phyloP scores from a whole-genome alignment of 23 red algal genomes.

The Chondrus crispus region DNA sequence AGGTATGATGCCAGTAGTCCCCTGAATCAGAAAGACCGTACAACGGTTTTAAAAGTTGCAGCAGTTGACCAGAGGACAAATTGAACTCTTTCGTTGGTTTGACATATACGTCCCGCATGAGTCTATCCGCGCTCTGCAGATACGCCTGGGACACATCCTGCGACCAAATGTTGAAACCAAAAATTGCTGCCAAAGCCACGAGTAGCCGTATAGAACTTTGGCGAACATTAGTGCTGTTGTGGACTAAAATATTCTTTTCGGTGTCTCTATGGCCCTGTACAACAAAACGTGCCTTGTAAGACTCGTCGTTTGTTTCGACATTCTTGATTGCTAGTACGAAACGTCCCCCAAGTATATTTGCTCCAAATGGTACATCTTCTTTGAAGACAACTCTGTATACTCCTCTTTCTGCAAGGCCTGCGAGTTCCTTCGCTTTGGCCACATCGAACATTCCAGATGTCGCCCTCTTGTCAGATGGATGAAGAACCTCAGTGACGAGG shows the following conservation, averaged over 20 bases:
- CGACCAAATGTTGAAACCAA: slow-evolving; percentile 26
- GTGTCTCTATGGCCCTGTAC: neutral
- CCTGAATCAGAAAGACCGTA: neutral
- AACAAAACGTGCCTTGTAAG: neutral
- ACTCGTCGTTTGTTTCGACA: neutral
- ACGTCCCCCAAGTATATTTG: neutral
- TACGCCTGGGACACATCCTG: neutral
- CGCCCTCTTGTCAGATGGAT: neutral
- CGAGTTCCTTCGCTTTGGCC: slow-evolving; percentile 7
- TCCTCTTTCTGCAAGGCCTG: neutral
- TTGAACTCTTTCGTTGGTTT: neutral
- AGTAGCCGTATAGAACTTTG: neutral
- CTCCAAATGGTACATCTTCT: neutral
- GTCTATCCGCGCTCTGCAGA: neutral
- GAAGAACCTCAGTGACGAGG: neutral
- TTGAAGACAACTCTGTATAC: neutral
- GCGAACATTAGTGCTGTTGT: neutral
- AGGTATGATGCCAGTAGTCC: neutral
- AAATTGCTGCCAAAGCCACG: neutral
- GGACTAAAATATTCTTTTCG: neutral
- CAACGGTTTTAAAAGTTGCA: slow-evolving; percentile 4
- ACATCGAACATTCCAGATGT: neutral
- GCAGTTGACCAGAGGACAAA: neutral
- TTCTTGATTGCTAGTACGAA: neutral
- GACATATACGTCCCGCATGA: neutral